Base-by-base conservation (phyloP, 2,329 filamentous ascomycete species). In the Metarhizium guizhouense region DNA sequence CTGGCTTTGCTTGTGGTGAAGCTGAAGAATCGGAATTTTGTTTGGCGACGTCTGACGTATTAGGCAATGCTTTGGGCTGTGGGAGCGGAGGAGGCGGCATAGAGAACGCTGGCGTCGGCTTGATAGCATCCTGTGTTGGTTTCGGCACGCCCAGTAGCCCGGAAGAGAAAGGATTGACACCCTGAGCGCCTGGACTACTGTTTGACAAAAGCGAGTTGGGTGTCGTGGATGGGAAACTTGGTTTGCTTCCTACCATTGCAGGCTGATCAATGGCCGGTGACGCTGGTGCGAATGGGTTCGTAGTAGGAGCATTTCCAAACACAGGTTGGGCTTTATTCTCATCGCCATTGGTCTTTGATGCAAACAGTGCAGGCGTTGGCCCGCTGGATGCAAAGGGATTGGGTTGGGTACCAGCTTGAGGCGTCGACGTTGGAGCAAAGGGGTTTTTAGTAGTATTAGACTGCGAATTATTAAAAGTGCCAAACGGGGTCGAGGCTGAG, bases 281-380 rank as follows among this genome's bases (percentile, higher is more conserved):
- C 1, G 42, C 47, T 32, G 59, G 51, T n/a, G 62, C 48, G 18
- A 69, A 68, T 13, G 64, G 60, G 42, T 58, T 65, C 47, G 58
- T 7, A 32, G 42, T 8, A 6, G 42, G n/a, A 16, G 4, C 43
- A 25, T 32, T 38, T 30, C 40, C 51, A 52, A 45, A 30, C 8
- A 30, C 13, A 10, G 18, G 2, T 4, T 42, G 36, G 29, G 47
- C 13, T n/a, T 18, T 20, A 11, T 10, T 30, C 13, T 16, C 20
- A 18, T 47, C 18, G 13, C 11, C 42, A 48, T 42, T 36, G 7
- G 38, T 51, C 51, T 53, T 51, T 11, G 47, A 5, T 25, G 32
- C 40, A 20, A 42, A 18, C 10, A 48, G 18, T 16, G 47, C 40
- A 18, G 52, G 36, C n/a, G 36, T 38, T 18, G 38, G 34, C 13